Evolutionary conservation across 2,329 filamentous ascomycete species (phyloP), one percentile per base, ranked within the genome.

Genomic region (Westerdykella aurantiaca): DNA sequence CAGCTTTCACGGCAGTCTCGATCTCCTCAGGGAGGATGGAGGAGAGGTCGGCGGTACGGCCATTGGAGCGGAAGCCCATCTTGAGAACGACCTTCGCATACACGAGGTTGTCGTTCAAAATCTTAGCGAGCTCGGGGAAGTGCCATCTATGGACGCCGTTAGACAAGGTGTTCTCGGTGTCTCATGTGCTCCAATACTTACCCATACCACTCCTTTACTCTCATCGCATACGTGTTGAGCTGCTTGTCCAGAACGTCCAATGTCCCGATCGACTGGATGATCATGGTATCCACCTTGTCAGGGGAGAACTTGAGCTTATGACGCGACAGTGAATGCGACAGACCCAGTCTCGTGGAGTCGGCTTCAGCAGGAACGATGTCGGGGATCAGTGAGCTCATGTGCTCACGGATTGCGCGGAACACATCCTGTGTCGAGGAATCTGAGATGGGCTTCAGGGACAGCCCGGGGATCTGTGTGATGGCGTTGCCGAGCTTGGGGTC

Each of bases 121-220:
- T 95, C 73, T 90, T 91, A 64, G 88, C 90, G 79, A 98, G 83
- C 75, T 98, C 93, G 34, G 93, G 93, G 76, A 97, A 98, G 72
- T 97, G 93, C 93, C 93, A 98, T 35, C 33, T 35, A 9, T 11
- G 7, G 33, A 13, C 7, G 10, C 25, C n/a, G 33, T 35, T 35
- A 35, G 17, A 12, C 25, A 10, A 4, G 7, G 25, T 29, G 4
- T 11, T 35, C 3, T 35, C 33, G 33, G n/a, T 16, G 9, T 16
- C 5, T 90, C 90, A 96, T 3, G 17, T 14, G 13, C 10, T 12
- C n/a, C 7, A 35, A 35, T 29, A 29, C 33, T 7, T 35, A 35
- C 62, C 93, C 93, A 68, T 98, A 98, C 93, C 93, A 98, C 72
- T 98, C 93, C 82, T 97, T 97, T 50, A 96, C 89, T 69, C 93